These are phyloP conservation scores for Platanus orientalis DNA, from an alignment of 164 flowering plant species.

Conservation along the genomic window DNA sequence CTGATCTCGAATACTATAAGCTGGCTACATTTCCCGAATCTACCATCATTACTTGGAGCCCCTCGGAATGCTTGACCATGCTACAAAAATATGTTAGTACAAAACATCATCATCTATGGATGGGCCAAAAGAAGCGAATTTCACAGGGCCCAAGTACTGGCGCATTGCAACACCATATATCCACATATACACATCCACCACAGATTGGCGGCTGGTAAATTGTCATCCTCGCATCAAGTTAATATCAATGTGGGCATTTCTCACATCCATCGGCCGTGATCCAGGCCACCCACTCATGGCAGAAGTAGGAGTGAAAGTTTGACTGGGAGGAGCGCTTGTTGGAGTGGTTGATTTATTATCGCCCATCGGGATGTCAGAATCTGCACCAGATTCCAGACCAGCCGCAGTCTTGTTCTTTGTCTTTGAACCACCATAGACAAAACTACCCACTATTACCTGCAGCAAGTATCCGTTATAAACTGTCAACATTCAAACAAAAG, in stretches of 20 bases:
- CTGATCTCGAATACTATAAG: too few relatives aligned
- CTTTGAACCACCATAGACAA: conserved; percentile 47
- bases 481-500: too few relatives aligned
- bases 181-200: conserved; percentile 32
- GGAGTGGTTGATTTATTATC: conserved; percentile 37
- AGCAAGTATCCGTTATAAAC: background rate
- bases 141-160: too few relatives aligned
- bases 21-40: too few relatives aligned
- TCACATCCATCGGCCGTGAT: conserved; percentile 45
- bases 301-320: conserved; percentile 28
- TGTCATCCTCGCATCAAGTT: conserved; percentile 69
- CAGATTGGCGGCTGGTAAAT: conserved; percentile 2
- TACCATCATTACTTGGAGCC: too few relatives aligned
- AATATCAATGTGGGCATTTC: conserved; percentile 51
- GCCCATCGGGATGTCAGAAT: conserved; percentile 22
- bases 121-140: too few relatives aligned
- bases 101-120: too few relatives aligned
- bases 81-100: too few relatives aligned
- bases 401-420: conserved; percentile 31
- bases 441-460: conserved; percentile 70
- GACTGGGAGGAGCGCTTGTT: conserved; percentile 23
- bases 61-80: too few relatives aligned
- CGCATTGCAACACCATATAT: background rate
- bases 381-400: conserved; percentile 24
- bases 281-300: conserved; percentile 46